A percentile compares a stretch with the other conserved stretches of the same genome.
These are phyloP conservation scores for Annulohypoxylon moriforme DNA, from an alignment of 495 filamentous ascomycete genomes.

Conservation along the genomic window DNA sequence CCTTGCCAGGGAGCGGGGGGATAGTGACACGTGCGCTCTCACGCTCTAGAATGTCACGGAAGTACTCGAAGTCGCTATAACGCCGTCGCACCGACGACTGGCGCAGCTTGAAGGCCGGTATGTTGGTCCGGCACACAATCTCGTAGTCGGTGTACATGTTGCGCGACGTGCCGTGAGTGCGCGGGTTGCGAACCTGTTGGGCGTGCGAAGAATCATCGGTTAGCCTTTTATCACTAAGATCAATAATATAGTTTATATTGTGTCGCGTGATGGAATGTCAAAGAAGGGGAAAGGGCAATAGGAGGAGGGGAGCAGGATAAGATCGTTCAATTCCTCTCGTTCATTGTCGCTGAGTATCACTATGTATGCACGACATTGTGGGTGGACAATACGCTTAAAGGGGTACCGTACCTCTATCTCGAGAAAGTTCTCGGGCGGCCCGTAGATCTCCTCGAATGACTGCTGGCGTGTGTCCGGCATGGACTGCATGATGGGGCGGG, in stretches of 20 bases:
- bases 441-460: slow-evolving; percentile 99
- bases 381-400: not conserved
- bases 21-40: slow-evolving; percentile 95
- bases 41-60: slow-evolving; percentile 96
- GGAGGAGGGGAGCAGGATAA: slow-evolving; percentile 3
- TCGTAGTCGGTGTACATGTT: slow-evolving; percentile 99
- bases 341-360: not conserved
- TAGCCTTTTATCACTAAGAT: not conserved
- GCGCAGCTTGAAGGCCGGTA: slow-evolving; percentile 94
- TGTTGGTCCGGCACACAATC: slow-evolving; percentile 96
- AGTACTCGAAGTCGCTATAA: slow-evolving; percentile 98
- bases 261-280: slow-evolving; percentile 23
- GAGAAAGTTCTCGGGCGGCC: slow-evolving; percentile 97
- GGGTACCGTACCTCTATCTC: slow-evolving; percentile 85
- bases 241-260: slow-evolving; percentile 17
- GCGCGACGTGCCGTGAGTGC: slow-evolving; percentile 92
- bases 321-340: not conserved
- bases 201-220: not conserved
- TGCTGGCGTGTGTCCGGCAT: slow-evolving; percentile 89
- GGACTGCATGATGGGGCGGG: slow-evolving; percentile 75
- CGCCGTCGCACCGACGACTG: slow-evolving; percentile 87
- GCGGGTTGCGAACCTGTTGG: slow-evolving; percentile 86
- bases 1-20: slow-evolving; percentile 94
- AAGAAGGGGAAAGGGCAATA: slow-evolving; percentile 2
- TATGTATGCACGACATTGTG: not conserved